These are phyloP conservation scores for Jatropha multifida DNA, from an alignment of 441 rosid genomes.

Conservation along the genomic window DNA sequence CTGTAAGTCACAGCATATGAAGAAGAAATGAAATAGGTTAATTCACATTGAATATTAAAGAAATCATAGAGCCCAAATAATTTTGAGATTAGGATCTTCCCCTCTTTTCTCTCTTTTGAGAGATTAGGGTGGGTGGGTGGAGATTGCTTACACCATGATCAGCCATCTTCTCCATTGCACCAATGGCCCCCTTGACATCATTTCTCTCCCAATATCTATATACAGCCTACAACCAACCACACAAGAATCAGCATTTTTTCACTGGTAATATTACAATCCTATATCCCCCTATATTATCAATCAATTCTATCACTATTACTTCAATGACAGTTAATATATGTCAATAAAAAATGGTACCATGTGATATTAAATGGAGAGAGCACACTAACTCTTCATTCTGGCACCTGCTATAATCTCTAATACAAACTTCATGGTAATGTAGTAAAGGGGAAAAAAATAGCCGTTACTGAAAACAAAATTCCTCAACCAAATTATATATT, in stretches of 20 bases:
- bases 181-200: constrained; percentile 71
- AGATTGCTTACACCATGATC: constrained; percentile 70
- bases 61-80: background rate
- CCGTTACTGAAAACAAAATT: background rate
- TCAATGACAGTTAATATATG: background rate
- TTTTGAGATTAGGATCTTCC: background rate
- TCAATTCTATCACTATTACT: constrained; percentile 1
- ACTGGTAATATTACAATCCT: background rate
- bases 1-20: constrained; percentile 44
- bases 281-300: background rate
- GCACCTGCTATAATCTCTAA: background rate
- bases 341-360: background rate
- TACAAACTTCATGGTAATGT: background rate
- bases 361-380: background rate
- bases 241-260: constrained; percentile 31
- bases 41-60: constrained; percentile 5
- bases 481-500: background rate
- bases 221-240: constrained; percentile 54
- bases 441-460: background rate
- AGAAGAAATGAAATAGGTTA: constrained; percentile 9
- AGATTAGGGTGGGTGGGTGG: background rate
- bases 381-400: background rate
- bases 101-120: background rate
- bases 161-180: constrained; percentile 91
- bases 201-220: constrained; percentile 87